phyloP scores from a whole-genome alignment of 768 basidiomycete genomes.

The Auricularia sp. region DNA sequence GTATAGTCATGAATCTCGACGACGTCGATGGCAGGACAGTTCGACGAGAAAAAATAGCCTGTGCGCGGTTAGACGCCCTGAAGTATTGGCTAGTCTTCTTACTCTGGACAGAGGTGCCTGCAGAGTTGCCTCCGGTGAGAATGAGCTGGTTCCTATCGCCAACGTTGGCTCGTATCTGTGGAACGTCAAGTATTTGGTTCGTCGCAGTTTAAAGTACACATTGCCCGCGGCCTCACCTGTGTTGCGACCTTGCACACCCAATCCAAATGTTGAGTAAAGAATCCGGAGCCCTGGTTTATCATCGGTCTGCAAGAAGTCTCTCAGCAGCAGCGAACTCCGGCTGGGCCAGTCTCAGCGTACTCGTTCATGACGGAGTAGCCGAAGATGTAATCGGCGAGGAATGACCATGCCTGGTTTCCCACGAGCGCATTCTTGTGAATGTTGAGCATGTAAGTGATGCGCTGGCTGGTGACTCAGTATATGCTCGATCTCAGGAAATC shows the following conservation, averaged over 20 bases:
- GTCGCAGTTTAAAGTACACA: background rate
- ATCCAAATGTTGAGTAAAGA: background rate
- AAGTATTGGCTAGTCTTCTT: background rate
- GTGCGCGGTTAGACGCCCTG: background rate
- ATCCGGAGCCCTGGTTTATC: background rate
- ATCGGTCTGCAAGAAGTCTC: background rate
- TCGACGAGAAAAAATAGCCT: background rate
- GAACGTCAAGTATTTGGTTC: background rate
- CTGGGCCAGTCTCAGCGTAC: background rate
- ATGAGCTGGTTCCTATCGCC: background rate
- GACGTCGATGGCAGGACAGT: background rate
- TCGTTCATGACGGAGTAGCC: background rate
- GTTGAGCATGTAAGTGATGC: background rate
- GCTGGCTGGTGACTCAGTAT: background rate
- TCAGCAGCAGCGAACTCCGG: background rate
- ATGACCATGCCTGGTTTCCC: background rate
- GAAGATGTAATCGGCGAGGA: background rate
- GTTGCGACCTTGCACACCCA: background rate
- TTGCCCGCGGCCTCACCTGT: background rate
- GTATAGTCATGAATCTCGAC: constrained; percentile 1
- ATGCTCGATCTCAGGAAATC: background rate
- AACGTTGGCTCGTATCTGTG: background rate
- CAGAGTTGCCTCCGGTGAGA: background rate
- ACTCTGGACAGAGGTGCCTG: background rate
- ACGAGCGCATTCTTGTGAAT: background rate